A percentile compares a stretch with the other conserved stretches of the same genome.
These are phyloP conservation scores for Aphanomyces stellatus DNA, from an alignment of 352 stramenopile species.

Conservation along the genomic window DNA sequence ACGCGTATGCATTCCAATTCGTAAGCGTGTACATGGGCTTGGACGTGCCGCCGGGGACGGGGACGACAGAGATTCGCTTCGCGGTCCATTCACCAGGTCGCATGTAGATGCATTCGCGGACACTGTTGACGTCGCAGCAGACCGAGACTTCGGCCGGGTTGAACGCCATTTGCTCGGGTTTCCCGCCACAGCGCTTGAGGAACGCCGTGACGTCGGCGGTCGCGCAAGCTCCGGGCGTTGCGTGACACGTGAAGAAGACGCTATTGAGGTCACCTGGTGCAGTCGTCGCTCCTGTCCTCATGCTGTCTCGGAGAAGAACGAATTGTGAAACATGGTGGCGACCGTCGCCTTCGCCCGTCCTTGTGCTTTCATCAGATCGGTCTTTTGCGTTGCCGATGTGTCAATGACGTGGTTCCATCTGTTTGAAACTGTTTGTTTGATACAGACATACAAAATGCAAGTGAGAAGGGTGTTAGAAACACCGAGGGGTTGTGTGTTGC, in stretches of 20 bases:
- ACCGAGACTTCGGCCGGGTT: neutral
- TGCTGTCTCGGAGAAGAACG: neutral
- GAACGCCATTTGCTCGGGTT: neutral
- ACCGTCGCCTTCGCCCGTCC: no score
- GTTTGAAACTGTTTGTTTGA: no score
- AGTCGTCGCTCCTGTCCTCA: no score
- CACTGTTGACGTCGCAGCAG: conserved; percentile 1
- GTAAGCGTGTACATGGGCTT: neutral
- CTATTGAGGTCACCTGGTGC: neutral
- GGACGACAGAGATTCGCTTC: neutral
- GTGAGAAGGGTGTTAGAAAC: no score
- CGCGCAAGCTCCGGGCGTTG: neutral
- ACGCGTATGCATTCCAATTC: neutral
- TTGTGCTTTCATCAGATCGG: no score
- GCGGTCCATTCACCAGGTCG: neutral
- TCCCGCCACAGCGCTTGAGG: neutral
- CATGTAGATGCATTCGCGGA: conserved; percentile 8
- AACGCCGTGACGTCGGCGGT: neutral
- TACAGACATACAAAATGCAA: no score
- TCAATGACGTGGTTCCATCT: no score
- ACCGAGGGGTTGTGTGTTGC: no score
- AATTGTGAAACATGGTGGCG: neutral
- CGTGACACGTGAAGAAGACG: conserved; percentile 5
- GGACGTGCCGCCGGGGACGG: neutral
- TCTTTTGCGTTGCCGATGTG: no score